These are phyloP conservation scores for Fusarium protoensiforme DNA, from an alignment of 2,329 filamentous ascomycete species.

Conservation along the genomic window DNA sequence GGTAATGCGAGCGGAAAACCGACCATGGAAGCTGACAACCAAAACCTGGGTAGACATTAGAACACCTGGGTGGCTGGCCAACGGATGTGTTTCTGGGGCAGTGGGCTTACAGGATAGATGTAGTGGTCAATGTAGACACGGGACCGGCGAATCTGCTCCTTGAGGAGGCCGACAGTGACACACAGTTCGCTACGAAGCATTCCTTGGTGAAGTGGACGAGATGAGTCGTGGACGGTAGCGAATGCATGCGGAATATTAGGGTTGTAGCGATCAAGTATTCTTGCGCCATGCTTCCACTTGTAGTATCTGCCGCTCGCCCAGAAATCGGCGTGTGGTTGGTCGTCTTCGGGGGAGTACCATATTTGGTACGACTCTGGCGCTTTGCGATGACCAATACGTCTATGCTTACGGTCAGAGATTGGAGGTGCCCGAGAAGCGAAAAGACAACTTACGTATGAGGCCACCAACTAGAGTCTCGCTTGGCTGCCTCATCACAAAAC, in stretches of 20 bases:
- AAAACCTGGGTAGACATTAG: slow-evolving; percentile 6
- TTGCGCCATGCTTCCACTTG: background rate
- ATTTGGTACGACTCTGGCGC: background rate
- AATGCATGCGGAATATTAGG: background rate
- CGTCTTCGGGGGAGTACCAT: background rate
- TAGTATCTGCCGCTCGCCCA: background rate
- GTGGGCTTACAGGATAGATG: background rate
- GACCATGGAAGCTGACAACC: slow-evolving; percentile 15
- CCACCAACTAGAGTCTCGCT: background rate
- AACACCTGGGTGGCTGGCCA: no score
- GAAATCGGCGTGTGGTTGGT: background rate
- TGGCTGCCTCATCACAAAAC: background rate
- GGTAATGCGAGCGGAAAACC: slow-evolving; percentile 18
- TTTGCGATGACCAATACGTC: background rate
- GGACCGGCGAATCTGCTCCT: background rate
- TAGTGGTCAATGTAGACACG: background rate
- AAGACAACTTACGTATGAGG: background rate
- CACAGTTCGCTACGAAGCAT: background rate
- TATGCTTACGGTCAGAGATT: background rate
- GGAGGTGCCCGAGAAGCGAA: background rate
- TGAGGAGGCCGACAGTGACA: background rate
- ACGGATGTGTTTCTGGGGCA: background rate
- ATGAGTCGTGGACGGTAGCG: background rate
- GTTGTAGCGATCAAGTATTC: background rate
- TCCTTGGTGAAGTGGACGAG: background rate